Conservation (phyloP, 257 asterid species). For the Thymus quinquecostatus region DNA sequence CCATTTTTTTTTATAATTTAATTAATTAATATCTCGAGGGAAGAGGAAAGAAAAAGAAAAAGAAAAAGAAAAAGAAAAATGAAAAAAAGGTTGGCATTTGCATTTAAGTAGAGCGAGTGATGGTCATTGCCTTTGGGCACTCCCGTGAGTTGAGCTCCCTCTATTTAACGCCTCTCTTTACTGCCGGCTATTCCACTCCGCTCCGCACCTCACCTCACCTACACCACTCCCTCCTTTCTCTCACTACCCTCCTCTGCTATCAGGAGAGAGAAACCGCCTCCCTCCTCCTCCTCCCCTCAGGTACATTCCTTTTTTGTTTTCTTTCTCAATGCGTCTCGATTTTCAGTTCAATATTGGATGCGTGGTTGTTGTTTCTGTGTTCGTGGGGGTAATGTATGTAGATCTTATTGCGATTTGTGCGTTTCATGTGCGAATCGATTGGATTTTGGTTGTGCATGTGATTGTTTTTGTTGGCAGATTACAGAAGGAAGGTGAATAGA, state of each 20-base stretch:
- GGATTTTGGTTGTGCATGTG: constrained; percentile 26
- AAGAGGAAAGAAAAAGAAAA: not conserved
- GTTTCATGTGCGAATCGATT: not conserved
- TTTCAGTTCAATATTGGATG: not conserved
- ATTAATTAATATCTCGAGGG: not conserved
- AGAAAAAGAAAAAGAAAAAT: not conserved
- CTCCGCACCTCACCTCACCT: not conserved
- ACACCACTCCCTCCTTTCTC: constrained; percentile 5
- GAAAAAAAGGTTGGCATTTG: not conserved
- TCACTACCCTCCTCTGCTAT: not conserved
- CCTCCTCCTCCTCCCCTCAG: constrained; percentile 18
- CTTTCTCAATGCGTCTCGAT: not conserved
- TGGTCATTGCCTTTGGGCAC: constrained; percentile 19
- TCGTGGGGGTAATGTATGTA: constrained; percentile 26
- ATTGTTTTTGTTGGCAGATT: not conserved
- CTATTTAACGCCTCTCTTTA: constrained; percentile 10
- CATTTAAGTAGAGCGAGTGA: constrained; percentile 30
- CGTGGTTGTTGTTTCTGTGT: not conserved
- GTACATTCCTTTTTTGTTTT: constrained; percentile 14
- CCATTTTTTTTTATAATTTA: too few species aligned
- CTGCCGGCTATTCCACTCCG: constrained; percentile 19
- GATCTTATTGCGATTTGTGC: constrained; percentile 28
- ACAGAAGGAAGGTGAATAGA: not conserved
- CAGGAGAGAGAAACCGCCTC: not conserved
- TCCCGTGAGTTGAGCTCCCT: constrained; percentile 22